Evolutionary conservation across 768 basidiomycete genomes (phyloP).

Genomic region (Russula vinacea): DNA sequence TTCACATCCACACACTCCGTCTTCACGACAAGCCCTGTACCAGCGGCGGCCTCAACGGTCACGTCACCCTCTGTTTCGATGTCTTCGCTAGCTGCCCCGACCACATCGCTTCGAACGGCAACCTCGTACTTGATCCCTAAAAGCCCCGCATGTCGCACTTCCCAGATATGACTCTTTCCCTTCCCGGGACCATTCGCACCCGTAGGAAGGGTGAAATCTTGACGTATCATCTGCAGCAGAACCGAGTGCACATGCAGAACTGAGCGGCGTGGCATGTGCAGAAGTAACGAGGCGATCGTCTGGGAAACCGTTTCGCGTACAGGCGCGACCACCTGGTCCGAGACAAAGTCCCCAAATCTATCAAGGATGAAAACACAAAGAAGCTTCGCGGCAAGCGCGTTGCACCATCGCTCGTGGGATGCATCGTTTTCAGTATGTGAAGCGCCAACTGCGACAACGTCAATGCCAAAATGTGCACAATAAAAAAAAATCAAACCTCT

Average conservation of each 20-base stretch:
- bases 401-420: constrained; percentile 85
- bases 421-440: constrained; percentile 56
- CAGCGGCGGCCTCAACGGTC: constrained; percentile 1
- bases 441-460: constrained; percentile 44
- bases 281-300: constrained; percentile 82
- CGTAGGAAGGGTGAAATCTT: constrained; percentile 59
- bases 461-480: not conserved
- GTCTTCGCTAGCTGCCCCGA: constrained; percentile 41
- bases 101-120: constrained; percentile 84
- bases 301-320: constrained; percentile 96
- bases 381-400: constrained; percentile 78
- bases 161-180: constrained; percentile 76
- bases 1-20: not conserved
- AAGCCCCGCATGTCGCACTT: constrained; percentile 95
- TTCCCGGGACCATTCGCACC: constrained; percentile 32
- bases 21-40: constrained; percentile 1
- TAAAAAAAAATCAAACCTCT: constrained; percentile 45
- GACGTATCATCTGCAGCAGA: constrained; percentile 90
- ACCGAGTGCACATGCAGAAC: constrained; percentile 78
- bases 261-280: constrained; percentile 82
- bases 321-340: constrained; percentile 95
- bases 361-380: constrained; percentile 90
- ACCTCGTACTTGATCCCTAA: constrained; percentile 98
- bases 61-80: constrained; percentile 30
- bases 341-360: constrained; percentile 97